Base-by-base conservation (phyloP, 345 rosid genomes). In the Kandelia obovata region DNA sequence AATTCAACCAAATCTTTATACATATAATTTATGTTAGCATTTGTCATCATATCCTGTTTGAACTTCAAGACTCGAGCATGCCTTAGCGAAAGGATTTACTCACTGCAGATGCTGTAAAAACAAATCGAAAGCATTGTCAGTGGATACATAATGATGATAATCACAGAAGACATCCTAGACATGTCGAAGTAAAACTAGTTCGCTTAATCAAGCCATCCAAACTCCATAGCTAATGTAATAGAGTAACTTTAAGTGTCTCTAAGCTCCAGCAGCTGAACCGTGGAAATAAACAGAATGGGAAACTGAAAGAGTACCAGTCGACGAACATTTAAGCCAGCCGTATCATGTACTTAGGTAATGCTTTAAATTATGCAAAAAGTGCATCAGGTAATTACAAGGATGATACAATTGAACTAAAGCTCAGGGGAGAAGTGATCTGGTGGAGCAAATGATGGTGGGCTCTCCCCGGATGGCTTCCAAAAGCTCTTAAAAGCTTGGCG, bases 401-500 rank as follows among this genome's bases (percentile, higher is more conserved):
- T 34, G 96, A 92, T 71, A 92, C 85, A 69, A 92, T 90, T 49
- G 94, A 89, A 81, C 97, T 88, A 82, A 95, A 90, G 9, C 74
- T 92, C 98, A 26, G 89, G 96, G 61, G 98, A 95, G 81, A 92
- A 95, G 74, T 90, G 89, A 80, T 95, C 87, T 53, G 87, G 70
- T 28, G 97, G 98, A 74, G 96, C 99, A 77, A 85, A 80, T 61
- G 98, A 96, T 53, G 94, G 97, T 53, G 94, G 90, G 53, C 79
- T 83, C 61, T 83, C 86, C 47, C 92, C 98, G 37, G 37, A 90
- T 92, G 71, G 97, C 93, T 70, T 83, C 92, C 76, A 89, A 70
- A 58, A 90, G 97, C 81, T 95, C 97, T 71, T 85, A 92, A 76
- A 92, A 89, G 80, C 91, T 87, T 23, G 94, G 96, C 76, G 94